phyloP scores from a whole-genome alignment of 106 monocot species.

The Phalaenopsis equestris region DNA sequence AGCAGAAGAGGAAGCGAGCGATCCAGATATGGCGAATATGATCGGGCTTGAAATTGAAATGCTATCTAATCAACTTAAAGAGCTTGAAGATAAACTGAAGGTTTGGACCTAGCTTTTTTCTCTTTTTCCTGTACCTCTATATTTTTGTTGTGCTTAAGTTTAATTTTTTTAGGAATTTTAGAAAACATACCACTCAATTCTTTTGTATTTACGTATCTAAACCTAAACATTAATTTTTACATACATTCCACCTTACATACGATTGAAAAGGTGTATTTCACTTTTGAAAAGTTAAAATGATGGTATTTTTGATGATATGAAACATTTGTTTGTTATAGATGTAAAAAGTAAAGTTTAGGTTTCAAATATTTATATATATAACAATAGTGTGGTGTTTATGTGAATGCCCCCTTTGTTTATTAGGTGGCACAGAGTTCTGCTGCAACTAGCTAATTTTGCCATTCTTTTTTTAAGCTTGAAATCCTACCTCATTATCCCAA shows the following conservation, averaged over 20 bases:
- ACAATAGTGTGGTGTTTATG: background rate
- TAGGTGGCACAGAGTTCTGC: background rate
- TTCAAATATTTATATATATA: too few species aligned
- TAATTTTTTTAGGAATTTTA: too few species aligned
- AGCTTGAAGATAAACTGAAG: conserved; percentile 78
- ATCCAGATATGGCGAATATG: conserved; percentile 93
- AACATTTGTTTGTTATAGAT: too few species aligned
- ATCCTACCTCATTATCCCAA: background rate
- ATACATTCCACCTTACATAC: too few species aligned
- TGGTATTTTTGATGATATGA: too few species aligned
- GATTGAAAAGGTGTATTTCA: too few species aligned
- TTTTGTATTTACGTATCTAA: too few species aligned
- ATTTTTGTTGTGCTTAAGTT: background rate
- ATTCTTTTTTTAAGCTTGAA: background rate
- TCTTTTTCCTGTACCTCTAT: background rate
- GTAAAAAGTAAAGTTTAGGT: too few species aligned
- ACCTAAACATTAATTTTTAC: too few species aligned
- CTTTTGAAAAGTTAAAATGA: too few species aligned
- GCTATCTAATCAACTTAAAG: conserved; percentile 54
- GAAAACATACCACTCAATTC: too few species aligned
- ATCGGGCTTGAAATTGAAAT: conserved; percentile 69
- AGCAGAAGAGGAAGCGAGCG: conserved; percentile 64
- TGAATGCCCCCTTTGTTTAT: background rate
- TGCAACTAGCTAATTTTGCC: background rate
- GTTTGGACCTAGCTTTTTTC: conserved; percentile 16